Percentiles rank a stretch among this genome's conserved stretches.
Conservation (phyloP, 768 basidiomycete genomes). For the Kwoniella sp. region DNA sequence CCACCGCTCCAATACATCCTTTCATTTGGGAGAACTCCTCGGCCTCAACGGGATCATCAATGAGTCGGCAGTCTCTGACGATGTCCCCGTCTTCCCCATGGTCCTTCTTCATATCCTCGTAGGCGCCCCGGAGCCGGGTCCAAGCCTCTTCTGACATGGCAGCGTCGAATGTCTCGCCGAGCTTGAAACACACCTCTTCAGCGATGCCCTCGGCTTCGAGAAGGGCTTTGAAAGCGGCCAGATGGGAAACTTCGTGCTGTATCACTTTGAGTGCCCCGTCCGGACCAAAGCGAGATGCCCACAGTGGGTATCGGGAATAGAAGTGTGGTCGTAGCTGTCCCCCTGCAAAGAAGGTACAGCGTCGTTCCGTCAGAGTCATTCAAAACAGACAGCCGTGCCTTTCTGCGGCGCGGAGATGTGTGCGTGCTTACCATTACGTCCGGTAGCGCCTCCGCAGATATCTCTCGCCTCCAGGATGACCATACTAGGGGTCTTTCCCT, state of each 20-base stretch:
- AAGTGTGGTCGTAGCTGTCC: conserved; percentile 33
- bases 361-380: neutral
- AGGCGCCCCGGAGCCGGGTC: conserved; percentile 20
- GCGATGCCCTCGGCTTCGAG: conserved; percentile 21
- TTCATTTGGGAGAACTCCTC: conserved; percentile 34
- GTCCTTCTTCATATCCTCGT: conserved; percentile 23
- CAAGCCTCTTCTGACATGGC: conserved; percentile 32
- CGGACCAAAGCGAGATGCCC: conserved; percentile 20
- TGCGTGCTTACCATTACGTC: conserved; percentile 36
- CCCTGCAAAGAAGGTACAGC: conserved; percentile 11
- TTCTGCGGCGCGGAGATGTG: neutral
- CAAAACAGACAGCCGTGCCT: too few species aligned
- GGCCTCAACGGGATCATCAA: conserved; percentile 26
- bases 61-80: conserved; percentile 22
- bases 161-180: conserved; percentile 28
- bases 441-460: conserved; percentile 33
- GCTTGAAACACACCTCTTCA: conserved; percentile 23
- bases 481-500: conserved; percentile 27
- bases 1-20: conserved; percentile 23
- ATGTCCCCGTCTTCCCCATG: conserved; percentile 19
- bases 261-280: conserved; percentile 23
- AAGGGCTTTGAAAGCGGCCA: conserved; percentile 21
- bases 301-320: conserved; percentile 26
- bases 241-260: conserved; percentile 29
- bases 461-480: conserved; percentile 38